Conservation (phyloP, 2,329 filamentous ascomycete species). For the Rhynchosporium graminicola region DNA sequence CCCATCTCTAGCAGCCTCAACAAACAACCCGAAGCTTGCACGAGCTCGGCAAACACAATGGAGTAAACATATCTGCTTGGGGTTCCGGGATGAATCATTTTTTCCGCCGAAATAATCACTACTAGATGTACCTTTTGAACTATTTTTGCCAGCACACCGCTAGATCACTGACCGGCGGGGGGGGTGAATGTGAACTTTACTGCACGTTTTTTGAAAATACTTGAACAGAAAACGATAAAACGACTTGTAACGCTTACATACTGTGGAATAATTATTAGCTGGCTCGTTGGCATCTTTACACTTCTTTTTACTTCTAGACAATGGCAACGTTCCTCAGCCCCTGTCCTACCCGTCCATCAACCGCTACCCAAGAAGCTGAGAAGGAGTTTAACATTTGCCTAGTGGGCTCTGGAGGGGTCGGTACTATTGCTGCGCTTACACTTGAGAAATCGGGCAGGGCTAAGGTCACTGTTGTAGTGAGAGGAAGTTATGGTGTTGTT, state of each 20-base stretch:
- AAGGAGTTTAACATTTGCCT: constrained; percentile 31
- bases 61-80: neutral
- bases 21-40: neutral
- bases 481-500: constrained; percentile 30
- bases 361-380: constrained; percentile 10
- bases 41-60: neutral
- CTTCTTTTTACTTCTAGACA: neutral
- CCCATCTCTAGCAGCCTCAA: constrained; percentile 3
- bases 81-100: neutral
- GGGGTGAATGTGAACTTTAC: no score
- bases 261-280: neutral
- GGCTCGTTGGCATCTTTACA: neutral
- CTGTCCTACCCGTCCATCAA: constrained; percentile 8
- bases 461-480: constrained; percentile 30
- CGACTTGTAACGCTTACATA: no score
- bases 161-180: no score
- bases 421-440: constrained; percentile 30
- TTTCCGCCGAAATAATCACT: no score
- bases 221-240: no score
- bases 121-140: no score
- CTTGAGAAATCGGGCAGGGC: constrained; percentile 29
- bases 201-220: no score
- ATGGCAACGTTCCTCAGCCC: constrained; percentile 18
- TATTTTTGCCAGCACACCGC: no score
- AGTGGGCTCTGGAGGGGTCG: constrained; percentile 31